Percentiles rank a stretch among this genome's conserved stretches.
Conservation (phyloP, 176 grass and related monocot species). For the Phoenix dactylifera region DNA sequence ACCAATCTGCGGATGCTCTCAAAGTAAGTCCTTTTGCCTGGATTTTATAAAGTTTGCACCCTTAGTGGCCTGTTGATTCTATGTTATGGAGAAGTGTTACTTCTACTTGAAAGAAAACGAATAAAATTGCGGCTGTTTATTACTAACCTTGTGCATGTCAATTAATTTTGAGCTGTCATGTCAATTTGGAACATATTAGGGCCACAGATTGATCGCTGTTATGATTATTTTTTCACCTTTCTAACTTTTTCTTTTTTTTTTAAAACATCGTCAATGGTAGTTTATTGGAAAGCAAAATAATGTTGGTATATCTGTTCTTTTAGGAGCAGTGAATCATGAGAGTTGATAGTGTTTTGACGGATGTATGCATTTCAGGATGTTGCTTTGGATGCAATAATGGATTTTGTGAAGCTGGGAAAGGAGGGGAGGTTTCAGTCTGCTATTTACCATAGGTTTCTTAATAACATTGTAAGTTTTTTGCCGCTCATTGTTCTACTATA, state of each 20-base stretch:
- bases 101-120: neutral
- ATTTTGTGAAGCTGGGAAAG: conserved; percentile 89
- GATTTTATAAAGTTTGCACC: neutral
- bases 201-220: too few relatives aligned
- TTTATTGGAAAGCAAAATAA: too few relatives aligned
- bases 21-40: conserved; percentile 28
- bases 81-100: neutral
- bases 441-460: conserved; percentile 69
- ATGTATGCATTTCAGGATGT: conserved; percentile 45
- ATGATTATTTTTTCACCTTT: too few relatives aligned
- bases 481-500: too few relatives aligned
- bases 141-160: too few relatives aligned
- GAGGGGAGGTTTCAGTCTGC: conserved; percentile 52
- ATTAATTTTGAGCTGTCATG: too few relatives aligned
- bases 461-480: conserved; percentile 37
- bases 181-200: too few relatives aligned
- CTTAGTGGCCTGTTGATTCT: neutral
- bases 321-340: neutral
- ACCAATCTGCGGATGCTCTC: conserved; percentile 33
- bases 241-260: too few relatives aligned
- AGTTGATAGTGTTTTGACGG: neutral
- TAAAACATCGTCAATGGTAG: too few relatives aligned
- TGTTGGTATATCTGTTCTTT: neutral
- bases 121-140: too few relatives aligned
- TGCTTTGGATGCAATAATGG: conserved; percentile 77